Evolutionary conservation across 2,329 filamentous ascomycete genomes (phyloP).

Genomic region (Ascochyta koolunga): DNA sequence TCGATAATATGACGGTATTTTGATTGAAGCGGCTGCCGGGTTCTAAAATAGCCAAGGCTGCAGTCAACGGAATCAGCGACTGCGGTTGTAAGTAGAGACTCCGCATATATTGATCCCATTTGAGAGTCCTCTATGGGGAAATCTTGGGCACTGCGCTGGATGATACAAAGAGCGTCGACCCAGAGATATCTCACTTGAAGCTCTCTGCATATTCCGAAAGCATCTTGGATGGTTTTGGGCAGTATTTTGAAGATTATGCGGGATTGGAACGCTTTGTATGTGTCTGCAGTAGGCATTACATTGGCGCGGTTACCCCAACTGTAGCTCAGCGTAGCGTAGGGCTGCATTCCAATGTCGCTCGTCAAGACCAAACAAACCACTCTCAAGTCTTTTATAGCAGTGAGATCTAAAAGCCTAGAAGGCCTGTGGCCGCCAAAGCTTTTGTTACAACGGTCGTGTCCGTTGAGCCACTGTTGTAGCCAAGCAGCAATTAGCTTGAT

Average conservation of each 20-base stretch:
- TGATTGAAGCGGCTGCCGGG: not conserved
- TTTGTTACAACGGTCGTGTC: not conserved
- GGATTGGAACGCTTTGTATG: not conserved
- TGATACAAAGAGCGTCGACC: not conserved
- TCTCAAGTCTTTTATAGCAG: not conserved
- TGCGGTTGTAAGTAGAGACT: not conserved
- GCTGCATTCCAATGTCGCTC: not conserved
- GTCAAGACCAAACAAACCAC: not conserved
- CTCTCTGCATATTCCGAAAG: not conserved
- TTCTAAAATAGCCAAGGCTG: not conserved
- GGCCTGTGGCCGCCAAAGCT: not conserved
- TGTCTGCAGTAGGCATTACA: not conserved
- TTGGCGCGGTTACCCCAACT: not conserved
- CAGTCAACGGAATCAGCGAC: not conserved
- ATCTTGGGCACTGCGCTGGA: not conserved
- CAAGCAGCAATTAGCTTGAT: not conserved
- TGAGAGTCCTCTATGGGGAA: not conserved
- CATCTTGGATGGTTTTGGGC: not conserved
- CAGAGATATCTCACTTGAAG: not conserved
- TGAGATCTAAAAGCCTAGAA: not conserved
- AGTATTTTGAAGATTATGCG: not conserved
- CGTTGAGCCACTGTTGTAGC: not conserved
- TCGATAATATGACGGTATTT: not conserved
- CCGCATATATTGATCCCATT: not conserved
- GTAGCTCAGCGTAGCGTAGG: not conserved